phyloP scores from a whole-genome alignment of 1,139 yeast genomes.

The Geotrichum bryndzae region DNA sequence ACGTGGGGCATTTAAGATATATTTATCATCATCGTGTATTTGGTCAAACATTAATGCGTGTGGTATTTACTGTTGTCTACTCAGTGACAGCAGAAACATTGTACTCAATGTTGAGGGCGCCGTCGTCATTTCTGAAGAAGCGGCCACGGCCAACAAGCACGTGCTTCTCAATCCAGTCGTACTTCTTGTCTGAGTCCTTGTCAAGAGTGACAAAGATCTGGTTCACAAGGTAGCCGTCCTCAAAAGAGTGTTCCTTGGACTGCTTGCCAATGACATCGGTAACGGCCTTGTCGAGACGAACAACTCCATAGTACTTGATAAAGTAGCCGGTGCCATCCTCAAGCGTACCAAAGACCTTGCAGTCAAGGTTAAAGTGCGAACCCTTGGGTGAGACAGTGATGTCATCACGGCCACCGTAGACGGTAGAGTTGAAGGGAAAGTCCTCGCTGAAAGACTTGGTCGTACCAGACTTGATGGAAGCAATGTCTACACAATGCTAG shows the following conservation, averaged over 20 bases:
- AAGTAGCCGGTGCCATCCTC: slow-evolving; percentile 38
- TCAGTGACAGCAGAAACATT: slow-evolving; percentile 31
- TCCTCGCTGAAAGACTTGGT: slow-evolving; percentile 34
- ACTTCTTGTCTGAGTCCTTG: slow-evolving; percentile 39
- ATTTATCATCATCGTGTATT: not conserved
- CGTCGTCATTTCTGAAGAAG: slow-evolving; percentile 43
- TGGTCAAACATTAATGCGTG: not conserved
- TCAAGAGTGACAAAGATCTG: slow-evolving; percentile 43
- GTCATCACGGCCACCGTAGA: slow-evolving; percentile 44
- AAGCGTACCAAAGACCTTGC: slow-evolving; percentile 43
- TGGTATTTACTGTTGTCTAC: not conserved
- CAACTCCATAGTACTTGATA: slow-evolving; percentile 42
- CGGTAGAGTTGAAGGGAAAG: slow-evolving; percentile 35
- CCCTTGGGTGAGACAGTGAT: slow-evolving; percentile 34
- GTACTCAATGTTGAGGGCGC: slow-evolving; percentile 47
- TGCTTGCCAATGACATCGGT: slow-evolving; percentile 37
- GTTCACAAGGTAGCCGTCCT: slow-evolving; percentile 45
- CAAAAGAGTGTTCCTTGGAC: slow-evolving; percentile 35
- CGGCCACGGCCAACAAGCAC: slow-evolving; percentile 51
- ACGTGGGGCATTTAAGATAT: too few relatives aligned
- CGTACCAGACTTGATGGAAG: slow-evolving; percentile 34
- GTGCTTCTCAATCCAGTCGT: slow-evolving; percentile 44
- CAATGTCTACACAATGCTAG: slow-evolving; percentile 19
- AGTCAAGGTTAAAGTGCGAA: slow-evolving; percentile 38
- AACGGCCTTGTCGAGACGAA: slow-evolving; percentile 37